Base-by-base conservation (phyloP, 1,284 basidiomycete genomes). In the Tetrapyrgos nigripes region DNA sequence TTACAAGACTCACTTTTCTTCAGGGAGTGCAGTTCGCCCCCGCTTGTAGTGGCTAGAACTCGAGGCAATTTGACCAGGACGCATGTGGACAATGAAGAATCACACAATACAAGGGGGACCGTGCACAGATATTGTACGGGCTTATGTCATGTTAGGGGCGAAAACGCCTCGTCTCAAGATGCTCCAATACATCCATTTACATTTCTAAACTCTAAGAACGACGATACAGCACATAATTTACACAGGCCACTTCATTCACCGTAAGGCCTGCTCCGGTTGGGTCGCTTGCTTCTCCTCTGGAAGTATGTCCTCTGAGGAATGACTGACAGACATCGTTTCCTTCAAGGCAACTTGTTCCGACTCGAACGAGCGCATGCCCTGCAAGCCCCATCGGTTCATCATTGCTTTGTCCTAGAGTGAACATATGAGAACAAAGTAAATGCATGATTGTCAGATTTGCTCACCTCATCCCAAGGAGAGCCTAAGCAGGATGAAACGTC, bases 381-480 rank as follows among this genome's bases (percentile, higher is more conserved):
- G 81, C 31, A 99, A 79, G 33, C 97, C 97, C 96, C 95, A 98
- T 58, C 95, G 86, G 6, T 75, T 80, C 83, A 98, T 92, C 94
- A 98, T 95, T 10, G 88, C 84, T 74, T 97, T 97, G 78, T 99
- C 97, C 83, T 96, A 62, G 29, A 67, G 26, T 43, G 54, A 55
- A 24, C 44, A 43, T 23, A 43, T 29, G 63, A 60, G 29, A 67
- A 59, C 62, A 50, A 58, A 13, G n/a, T 46, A 40, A 49, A 62
- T 52, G 14, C 49, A 43, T 49, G 43, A 21, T 9, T 24, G 27
- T 23, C 26, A 4, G n/a, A 54, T 26, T 37, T 50, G 59, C 75
- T 68, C 66, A 87, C 88, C 77, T 91, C 90, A 67, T 96, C 93
- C 93, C 55, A 59, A 14, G 55, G 43, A 50, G 60, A 58, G 53